A percentile compares a stretch with the other conserved stretches of the same genome.
Conservation (phyloP, 495 filamentous ascomycete genomes). For the Penicillium steckii region DNA sequence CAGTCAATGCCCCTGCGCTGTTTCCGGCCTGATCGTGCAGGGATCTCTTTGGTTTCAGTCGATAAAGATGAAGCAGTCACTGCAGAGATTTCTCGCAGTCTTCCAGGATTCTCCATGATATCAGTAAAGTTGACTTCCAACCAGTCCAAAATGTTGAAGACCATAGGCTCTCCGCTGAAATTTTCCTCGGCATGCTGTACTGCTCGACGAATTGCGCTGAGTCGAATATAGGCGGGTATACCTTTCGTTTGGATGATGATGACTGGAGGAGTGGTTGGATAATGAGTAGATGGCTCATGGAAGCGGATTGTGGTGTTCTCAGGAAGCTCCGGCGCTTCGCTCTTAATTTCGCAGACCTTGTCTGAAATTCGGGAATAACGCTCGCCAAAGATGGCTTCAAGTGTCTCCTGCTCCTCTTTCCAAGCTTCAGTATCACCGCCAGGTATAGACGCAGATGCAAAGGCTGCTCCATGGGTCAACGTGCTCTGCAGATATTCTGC, state of each 20-base stretch:
- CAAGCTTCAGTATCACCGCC: constrained; percentile 52
- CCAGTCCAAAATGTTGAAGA: constrained; percentile 90
- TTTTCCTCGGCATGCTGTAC: constrained; percentile 64
- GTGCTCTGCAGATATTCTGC: constrained; percentile 75
- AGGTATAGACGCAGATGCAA: constrained; percentile 12
- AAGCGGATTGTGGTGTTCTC: constrained; percentile 47
- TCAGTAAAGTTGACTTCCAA: constrained; percentile 71
- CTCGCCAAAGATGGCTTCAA: constrained; percentile 77
- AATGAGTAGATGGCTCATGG: constrained; percentile 54
- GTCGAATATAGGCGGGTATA: constrained; percentile 88
- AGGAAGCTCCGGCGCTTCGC: constrained; percentile 41
- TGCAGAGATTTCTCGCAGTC: constrained; percentile 75
- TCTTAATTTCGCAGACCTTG: constrained; percentile 62
- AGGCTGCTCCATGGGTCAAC: constrained; percentile 44
- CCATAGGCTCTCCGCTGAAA: constrained; percentile 78
- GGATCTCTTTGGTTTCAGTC: constrained; percentile 27
- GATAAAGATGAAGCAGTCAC: constrained; percentile 40
- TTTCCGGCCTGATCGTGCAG: constrained; percentile 52
- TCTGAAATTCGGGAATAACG: constrained; percentile 56
- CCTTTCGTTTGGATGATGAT: constrained; percentile 61
- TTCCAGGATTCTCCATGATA: constrained; percentile 80
- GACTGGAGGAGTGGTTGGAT: constrained; percentile 74
- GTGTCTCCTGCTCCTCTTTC: constrained; percentile 77
- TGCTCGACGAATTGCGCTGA: constrained; percentile 81
- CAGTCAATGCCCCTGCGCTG: constrained; percentile 39